Percentiles rank a stretch among this genome's conserved stretches.
These are phyloP conservation scores for Fusarium sp. DNA, from an alignment of 2,329 filamentous ascomycete genomes.

Conservation along the genomic window DNA sequence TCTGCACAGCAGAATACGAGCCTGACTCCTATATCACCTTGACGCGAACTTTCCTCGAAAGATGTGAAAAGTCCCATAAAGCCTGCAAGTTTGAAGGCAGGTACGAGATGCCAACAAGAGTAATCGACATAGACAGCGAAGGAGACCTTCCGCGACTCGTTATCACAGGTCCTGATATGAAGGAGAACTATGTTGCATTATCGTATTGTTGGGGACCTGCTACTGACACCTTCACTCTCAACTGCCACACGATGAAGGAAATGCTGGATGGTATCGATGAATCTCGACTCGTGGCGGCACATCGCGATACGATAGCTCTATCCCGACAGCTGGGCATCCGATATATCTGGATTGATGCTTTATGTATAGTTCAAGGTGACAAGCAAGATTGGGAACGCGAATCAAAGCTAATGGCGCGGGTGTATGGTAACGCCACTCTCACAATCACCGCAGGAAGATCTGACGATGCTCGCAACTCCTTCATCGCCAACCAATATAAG, in stretches of 20 bases:
- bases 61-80: not conserved
- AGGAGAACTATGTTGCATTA: not conserved
- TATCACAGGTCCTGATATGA: not conserved
- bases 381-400: slow-evolving; percentile 1
- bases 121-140: slow-evolving; percentile 3
- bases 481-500: not conserved
- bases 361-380: slow-evolving; percentile 4
- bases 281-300: not conserved
- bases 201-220: slow-evolving; percentile 23
- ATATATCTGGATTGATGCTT: slow-evolving; percentile 10
- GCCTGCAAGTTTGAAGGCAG: not conserved
- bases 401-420: not conserved
- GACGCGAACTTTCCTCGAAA: not conserved
- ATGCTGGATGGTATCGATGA: not conserved
- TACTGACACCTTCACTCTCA: slow-evolving; percentile 17
- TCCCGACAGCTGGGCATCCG: not conserved
- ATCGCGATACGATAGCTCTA: not conserved
- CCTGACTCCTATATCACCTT: not conserved
- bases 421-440: slow-evolving; percentile 3
- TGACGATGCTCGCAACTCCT: slow-evolving; percentile 16
- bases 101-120: slow-evolving; percentile 8
- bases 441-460: slow-evolving; percentile 18
- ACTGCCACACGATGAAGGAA: not conserved
- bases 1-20: slow-evolving; percentile 5
- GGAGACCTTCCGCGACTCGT: not conserved